These are phyloP conservation scores for Stachybotrys elegans DNA, from an alignment of 2,329 filamentous ascomycete species.

Conservation along the genomic window DNA sequence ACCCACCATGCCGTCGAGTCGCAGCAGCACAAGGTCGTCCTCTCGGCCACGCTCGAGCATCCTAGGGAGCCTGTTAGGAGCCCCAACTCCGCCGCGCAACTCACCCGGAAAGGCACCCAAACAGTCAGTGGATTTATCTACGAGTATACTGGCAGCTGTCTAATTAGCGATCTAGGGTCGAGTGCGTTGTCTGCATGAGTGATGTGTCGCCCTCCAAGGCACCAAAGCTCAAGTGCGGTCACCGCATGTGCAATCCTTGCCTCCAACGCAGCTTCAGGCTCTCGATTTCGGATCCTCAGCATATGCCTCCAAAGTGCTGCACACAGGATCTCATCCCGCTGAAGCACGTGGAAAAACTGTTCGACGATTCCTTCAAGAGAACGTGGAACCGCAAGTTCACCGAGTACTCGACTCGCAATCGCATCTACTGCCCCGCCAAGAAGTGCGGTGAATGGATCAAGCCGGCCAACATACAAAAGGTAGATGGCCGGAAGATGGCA, in stretches of 20 bases:
- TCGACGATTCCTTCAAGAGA: conserved; percentile 69
- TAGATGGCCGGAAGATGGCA: conserved; percentile 58
- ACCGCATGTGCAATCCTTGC: conserved; percentile 76
- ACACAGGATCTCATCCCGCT: conserved; percentile 67
- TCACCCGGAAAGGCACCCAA: conserved; percentile 19
- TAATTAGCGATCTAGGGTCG: too few relatives aligned
- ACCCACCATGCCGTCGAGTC: conserved; percentile 9
- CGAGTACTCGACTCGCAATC: conserved; percentile 69
- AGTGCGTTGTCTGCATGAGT: conserved; percentile 70
- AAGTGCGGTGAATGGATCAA: conserved; percentile 78
- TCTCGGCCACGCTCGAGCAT: conserved; percentile 20
- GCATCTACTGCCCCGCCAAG: conserved; percentile 70
- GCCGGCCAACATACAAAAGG: conserved; percentile 59
- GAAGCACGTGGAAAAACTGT: conserved; percentile 70
- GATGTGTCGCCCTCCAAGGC: conserved; percentile 59
- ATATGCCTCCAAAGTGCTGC: conserved; percentile 85
- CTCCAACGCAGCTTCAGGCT: conserved; percentile 69
- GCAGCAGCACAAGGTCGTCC: conserved; percentile 15
- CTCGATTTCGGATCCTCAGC: conserved; percentile 69
- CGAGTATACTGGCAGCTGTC: too few relatives aligned
- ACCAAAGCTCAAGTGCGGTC: conserved; percentile 70
- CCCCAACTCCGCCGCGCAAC: conserved; percentile 16
- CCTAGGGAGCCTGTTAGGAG: conserved; percentile 20
- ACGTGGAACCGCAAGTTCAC: conserved; percentile 77
- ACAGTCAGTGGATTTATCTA: conserved; percentile 16